Percentiles rank a stretch among this genome's conserved stretches.
Conservation (phyloP, 163 green algal genomes). For the Chlorella variabilis region DNA sequence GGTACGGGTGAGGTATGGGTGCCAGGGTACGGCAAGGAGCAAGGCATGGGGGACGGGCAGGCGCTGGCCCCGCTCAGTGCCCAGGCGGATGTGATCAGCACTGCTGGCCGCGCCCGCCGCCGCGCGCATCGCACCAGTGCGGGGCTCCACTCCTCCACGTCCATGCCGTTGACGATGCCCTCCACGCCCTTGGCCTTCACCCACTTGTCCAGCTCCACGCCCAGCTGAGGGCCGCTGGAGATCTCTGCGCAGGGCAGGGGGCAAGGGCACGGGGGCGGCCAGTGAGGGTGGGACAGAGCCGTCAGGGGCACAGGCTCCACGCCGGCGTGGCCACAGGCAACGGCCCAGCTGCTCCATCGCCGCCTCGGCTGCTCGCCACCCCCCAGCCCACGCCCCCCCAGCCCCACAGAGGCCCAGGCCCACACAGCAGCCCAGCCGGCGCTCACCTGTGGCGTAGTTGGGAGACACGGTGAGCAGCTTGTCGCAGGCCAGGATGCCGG, state of each 20-base stretch:
- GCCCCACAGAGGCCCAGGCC: background rate
- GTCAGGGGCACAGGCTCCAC: background rate
- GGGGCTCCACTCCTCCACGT: conserved; percentile 79
- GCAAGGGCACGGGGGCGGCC: background rate
- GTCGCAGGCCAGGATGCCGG: conserved; percentile 68
- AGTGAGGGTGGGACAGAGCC: background rate
- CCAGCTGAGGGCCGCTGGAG: conserved; percentile 60
- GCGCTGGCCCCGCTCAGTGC: too few relatives aligned
- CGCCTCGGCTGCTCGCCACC: too few relatives aligned
- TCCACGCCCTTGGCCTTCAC: conserved; percentile 47
- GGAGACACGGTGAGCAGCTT: conserved; percentile 82
- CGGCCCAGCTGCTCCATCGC: too few relatives aligned
- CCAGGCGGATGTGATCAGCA: too few relatives aligned
- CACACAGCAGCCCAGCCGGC: background rate
- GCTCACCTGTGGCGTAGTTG: conserved; percentile 62
- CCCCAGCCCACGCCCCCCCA: background rate
- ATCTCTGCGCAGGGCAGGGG: conserved; percentile 62
- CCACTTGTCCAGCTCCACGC: conserved; percentile 83
- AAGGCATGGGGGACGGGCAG: too few relatives aligned
- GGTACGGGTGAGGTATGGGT: too few relatives aligned
- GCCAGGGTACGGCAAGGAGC: too few relatives aligned
- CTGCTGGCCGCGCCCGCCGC: too few relatives aligned
- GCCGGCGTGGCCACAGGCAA: too few relatives aligned
- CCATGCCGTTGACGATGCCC: conserved; percentile 90
- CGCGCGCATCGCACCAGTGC: conserved; percentile 51